Evolutionary conservation across 208 protist species (phyloP), one percentile per base, ranked within the genome.

Genomic region (Crithidia bombi): DNA sequence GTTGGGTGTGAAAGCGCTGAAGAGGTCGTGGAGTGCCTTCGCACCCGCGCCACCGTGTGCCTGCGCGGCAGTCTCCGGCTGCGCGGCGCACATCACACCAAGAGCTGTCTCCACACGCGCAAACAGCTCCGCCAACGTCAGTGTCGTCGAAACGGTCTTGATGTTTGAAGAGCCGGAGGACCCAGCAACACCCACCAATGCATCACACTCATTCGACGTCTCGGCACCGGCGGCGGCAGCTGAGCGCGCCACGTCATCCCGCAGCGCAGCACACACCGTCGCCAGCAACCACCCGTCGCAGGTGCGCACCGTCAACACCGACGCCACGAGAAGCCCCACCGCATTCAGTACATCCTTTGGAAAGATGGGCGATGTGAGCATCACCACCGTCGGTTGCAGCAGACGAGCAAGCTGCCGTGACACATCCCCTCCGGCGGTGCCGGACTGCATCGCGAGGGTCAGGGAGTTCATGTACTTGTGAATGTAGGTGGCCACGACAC

Each of bases 311-410:
- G 92, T 95, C 30, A 94, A 52, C 4, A 91, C 54, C 15, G 90
- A 93, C 2, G 88, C 86, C 15, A 94, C 78, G 12, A 97, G 78
- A 14, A 97, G 58, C 1, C 89, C 92, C 17, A 87, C 78, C 19
- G 89, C 92, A 65, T 97, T 95, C 30, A 97, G 78, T 43, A 97
- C 83, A 67, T 97, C 92, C 65, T 95, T 97, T 21, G 92, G 92
- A 65, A 97, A 91, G 0, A 75, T 69, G 15, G 55, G 32, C 1
- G 85, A 92, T 30, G 69, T 71, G 1, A 95, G 79, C 92, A 97
- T 94, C 9, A 78, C 50, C 12, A 90, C 47, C 7, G 82, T 69
- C 28, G 85, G 75, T 30, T 79, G 77, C 23, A 92, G 55, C 14
- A 93, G 59, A 28, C 80, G 55, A 3, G 73, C 41, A 5, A 95